phyloP scores from a whole-genome alignment of 2,329 filamentous ascomycete genomes.

The Claviceps sp. region DNA sequence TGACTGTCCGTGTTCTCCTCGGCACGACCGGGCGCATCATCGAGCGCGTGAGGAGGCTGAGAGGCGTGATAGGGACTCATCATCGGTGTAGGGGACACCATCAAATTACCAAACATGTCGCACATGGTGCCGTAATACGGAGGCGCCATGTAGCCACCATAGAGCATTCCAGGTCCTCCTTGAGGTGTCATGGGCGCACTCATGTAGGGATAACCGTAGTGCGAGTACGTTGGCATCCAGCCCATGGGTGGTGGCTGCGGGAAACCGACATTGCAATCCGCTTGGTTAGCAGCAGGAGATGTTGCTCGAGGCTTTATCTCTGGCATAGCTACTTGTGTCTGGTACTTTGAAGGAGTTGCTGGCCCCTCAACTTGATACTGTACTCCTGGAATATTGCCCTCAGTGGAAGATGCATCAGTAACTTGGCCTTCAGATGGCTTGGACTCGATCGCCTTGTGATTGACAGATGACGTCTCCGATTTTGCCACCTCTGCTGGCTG shows the following conservation, averaged over 20 bases:
- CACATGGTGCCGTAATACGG: slow-evolving; percentile 10
- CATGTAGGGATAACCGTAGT: slow-evolving; percentile 9
- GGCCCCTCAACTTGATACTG: neutral
- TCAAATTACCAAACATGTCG: slow-evolving; percentile 10
- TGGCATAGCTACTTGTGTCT: neutral
- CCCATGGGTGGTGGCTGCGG: slow-evolving; percentile 5
- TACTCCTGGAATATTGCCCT: neutral
- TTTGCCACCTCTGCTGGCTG: neutral
- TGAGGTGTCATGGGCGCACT: slow-evolving; percentile 11
- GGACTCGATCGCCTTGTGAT: slow-evolving; percentile 8
- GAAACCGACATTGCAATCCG: neutral
- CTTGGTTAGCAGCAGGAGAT: neutral
- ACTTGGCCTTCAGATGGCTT: neutral
- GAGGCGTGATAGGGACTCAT: slow-evolving; percentile 8
- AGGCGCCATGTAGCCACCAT: slow-evolving; percentile 11
- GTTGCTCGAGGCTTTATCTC: neutral
- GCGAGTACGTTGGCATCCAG: slow-evolving; percentile 10
- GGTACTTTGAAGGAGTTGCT: neutral
- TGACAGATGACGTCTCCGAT: neutral
- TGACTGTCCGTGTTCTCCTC: neutral
- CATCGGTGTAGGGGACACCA: slow-evolving; percentile 11
- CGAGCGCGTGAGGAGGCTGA: neutral
- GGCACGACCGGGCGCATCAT: neutral
- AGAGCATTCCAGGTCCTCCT: slow-evolving; percentile 9
- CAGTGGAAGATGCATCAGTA: neutral